These are phyloP conservation scores for Rubroboletus satanas DNA, from an alignment of 768 basidiomycete species.

Conservation along the genomic window DNA sequence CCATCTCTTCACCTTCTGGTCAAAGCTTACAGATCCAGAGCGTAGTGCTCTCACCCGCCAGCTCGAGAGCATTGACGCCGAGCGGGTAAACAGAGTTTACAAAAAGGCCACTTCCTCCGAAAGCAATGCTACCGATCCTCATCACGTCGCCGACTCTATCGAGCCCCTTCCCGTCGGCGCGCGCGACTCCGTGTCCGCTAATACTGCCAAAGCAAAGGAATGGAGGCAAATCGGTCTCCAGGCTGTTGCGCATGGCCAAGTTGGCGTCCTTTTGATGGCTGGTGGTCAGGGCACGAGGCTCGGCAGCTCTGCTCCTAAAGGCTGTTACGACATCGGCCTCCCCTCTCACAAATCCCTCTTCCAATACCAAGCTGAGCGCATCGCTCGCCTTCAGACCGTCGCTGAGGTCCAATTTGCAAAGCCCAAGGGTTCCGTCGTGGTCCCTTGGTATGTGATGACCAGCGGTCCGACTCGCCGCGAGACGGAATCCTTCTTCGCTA, in stretches of 20 bases:
- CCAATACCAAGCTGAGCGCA: constrained; percentile 97
- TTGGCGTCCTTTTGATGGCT: constrained; percentile 96
- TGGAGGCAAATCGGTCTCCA: constrained; percentile 80
- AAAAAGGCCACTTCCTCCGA: constrained; percentile 69
- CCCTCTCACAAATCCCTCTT: constrained; percentile 93
- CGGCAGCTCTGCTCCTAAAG: constrained; percentile 90
- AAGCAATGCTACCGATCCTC: constrained; percentile 41
- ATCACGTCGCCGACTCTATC: constrained; percentile 49
- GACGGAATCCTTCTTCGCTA: constrained; percentile 81
- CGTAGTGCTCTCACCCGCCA: constrained; percentile 63
- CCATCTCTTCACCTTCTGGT: constrained; percentile 89
- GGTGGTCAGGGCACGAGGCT: constrained; percentile 96
- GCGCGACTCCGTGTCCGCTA: constrained; percentile 57
- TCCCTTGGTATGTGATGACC: constrained; percentile 99
- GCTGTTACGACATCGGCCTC: constrained; percentile 95
- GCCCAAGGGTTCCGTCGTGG: constrained; percentile 56
- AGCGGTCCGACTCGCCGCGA: constrained; percentile 89
- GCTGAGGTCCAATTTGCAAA: constrained; percentile 57
- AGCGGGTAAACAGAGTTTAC: constrained; percentile 89
- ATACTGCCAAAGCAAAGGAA: constrained; percentile 52
- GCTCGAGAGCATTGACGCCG: constrained; percentile 77
- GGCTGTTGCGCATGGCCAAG: constrained; percentile 77
- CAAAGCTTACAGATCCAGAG: constrained; percentile 60
- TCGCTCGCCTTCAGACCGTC: constrained; percentile 74
- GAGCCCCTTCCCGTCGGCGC: constrained; percentile 79